Evolutionary conservation across 768 basidiomycete species (phyloP).

Genomic region (Phaeolepiota aurea): DNA sequence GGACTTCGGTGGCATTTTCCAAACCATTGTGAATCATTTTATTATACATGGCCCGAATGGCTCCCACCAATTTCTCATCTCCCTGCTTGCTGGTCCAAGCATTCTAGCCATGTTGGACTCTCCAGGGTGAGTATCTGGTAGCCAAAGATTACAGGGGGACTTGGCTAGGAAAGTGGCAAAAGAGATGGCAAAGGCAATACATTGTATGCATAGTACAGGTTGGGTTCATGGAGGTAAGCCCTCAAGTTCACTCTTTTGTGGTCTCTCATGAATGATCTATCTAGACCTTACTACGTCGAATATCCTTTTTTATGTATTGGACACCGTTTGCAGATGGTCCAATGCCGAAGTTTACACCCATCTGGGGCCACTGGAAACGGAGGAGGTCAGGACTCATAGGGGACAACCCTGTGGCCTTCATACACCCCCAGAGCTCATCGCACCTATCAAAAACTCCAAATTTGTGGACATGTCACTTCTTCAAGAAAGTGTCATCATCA

Average conservation of each 20-base stretch:
- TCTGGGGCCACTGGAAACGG: background rate
- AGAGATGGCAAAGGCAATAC: constrained; percentile 14
- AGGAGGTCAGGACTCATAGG: background rate
- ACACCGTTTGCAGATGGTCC: background rate
- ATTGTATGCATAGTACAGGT: constrained; percentile 22
- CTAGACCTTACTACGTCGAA: background rate
- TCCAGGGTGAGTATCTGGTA: constrained; percentile 14
- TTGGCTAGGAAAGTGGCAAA: constrained; percentile 9
- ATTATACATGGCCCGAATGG: constrained; percentile 31
- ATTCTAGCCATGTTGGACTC: constrained; percentile 20
- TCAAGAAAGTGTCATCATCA: background rate
- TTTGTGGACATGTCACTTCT: background rate
- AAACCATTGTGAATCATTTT: background rate
- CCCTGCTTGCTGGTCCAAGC: constrained; percentile 34
- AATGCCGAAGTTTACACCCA: background rate
- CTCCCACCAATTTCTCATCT: constrained; percentile 39
- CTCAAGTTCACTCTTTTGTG: background rate
- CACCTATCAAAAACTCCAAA: background rate
- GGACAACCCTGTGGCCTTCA: background rate
- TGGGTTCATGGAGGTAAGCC: constrained; percentile 27
- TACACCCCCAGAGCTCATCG: background rate
- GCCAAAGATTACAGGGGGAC: background rate
- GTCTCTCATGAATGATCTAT: too few relatives aligned
- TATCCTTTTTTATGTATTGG: background rate
- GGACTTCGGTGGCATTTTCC: background rate